Evolutionary conservation across 345 rosid species (phyloP), one percentile per base, ranked within the genome.

Genomic region (Orychophragmus violaceus): DNA sequence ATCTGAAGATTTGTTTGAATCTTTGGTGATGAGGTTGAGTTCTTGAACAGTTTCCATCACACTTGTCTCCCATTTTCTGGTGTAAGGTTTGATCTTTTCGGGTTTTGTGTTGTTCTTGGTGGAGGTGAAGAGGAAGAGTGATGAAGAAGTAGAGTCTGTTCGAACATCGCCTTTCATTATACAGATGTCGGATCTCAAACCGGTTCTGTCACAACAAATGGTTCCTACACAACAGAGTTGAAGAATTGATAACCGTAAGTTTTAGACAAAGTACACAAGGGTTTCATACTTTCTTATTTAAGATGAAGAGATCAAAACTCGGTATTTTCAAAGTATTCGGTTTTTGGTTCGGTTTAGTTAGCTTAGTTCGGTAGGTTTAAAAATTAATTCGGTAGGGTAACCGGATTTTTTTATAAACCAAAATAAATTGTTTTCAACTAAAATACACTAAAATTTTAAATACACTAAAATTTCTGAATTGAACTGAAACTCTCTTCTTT

Each of bases 121-220:
- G 21, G 88, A 59, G 25, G 73, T 65, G 63, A 81, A 82, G 35
- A 87, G 79, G 66, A 82, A 72, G 74, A 89, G 11, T 8, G 91
- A 87, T 11, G 86, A 81, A 55, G 94, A 85, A 46, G 82, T 54
- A 57, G 88, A 81, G 62, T 72, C 68, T 53, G 90, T 84, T 66
- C 91, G 80, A 7, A 87, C 69, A 62, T 87, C 94, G 49, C 97
- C 97, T 77, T 77, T 84, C 91, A 90, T 85, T 44, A 77, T 25
- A 78, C 97, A 90, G 2, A 87, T 21, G 46, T 90, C 94, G 0
- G 88, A 59, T 9, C 97, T 85, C 14, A 71, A 24, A 70, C 85
- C 71, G 33, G 79, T 85, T 66, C 91, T 84, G 53, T 90, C 97
- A 64, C 91, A 87, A 41, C 91, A 85, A 66, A 87, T 74, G 32